phyloP scores from a whole-genome alignment of 768 basidiomycete species.

The Krasilnikovozyma curviuscula region DNA sequence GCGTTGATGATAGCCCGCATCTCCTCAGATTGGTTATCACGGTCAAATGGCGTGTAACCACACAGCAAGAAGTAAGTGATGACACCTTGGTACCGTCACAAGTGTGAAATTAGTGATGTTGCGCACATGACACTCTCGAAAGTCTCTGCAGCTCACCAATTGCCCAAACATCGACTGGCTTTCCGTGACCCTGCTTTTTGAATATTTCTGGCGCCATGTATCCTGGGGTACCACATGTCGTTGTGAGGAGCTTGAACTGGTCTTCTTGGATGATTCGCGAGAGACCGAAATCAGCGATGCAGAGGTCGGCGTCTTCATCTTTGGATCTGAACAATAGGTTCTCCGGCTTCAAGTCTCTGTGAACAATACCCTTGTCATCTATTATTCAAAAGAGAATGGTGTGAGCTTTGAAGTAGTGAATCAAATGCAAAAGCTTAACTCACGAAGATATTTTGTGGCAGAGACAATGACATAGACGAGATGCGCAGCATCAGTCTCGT shows the following conservation, averaged over 20 bases:
- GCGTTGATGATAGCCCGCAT: slow-evolving; percentile 30
- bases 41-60: slow-evolving; percentile 85
- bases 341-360: slow-evolving; percentile 83
- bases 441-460: slow-evolving; percentile 81
- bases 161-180: slow-evolving; percentile 69
- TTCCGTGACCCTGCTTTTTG: slow-evolving; percentile 78
- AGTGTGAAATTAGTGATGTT: background rate
- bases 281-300: slow-evolving; percentile 80
- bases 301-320: slow-evolving; percentile 78
- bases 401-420: too few relatives aligned
- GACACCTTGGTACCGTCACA: background rate
- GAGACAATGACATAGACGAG: slow-evolving; percentile 70
- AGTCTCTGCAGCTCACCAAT: slow-evolving; percentile 43
- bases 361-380: slow-evolving; percentile 79
- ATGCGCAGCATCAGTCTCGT: slow-evolving; percentile 81
- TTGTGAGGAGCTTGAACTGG: slow-evolving; percentile 68
- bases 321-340: slow-evolving; percentile 84
- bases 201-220: slow-evolving; percentile 97
- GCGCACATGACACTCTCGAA: background rate
- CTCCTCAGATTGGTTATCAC: slow-evolving; percentile 56
- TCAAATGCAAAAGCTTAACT: too few relatives aligned
- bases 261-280: slow-evolving; percentile 70
- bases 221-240: slow-evolving; percentile 84
- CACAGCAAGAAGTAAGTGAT: slow-evolving; percentile 65
- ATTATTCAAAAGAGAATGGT: too few relatives aligned